Evolutionary conservation across 176 grass and related monocot species (phyloP).

Genomic region (Aegilops umbellulata): DNA sequence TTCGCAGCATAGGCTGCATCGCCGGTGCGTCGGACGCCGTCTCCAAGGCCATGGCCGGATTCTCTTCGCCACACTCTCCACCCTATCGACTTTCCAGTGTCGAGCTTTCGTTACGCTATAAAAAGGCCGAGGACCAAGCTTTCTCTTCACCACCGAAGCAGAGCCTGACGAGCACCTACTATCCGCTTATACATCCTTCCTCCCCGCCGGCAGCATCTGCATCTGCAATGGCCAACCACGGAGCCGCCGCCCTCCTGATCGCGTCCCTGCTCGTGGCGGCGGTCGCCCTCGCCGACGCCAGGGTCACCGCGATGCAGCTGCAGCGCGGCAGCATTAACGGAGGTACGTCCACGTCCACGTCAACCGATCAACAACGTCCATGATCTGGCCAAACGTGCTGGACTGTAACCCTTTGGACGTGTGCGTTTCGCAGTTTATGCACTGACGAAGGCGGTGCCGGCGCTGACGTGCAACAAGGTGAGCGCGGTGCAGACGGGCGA

Average conservation of each 20-base stretch:
- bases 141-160: background rate
- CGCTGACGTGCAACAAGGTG: constrained; percentile 40
- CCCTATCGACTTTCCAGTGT: background rate
- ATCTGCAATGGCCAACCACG: constrained; percentile 34
- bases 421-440: background rate
- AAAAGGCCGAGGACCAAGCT: background rate
- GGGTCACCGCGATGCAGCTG: background rate
- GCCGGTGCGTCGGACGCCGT: background rate
- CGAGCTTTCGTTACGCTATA: constrained; percentile 2
- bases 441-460: background rate
- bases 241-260: constrained; percentile 21
- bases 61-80: background rate
- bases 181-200: background rate
- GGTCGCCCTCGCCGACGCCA: constrained; percentile 6
- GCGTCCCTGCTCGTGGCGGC: constrained; percentile 28
- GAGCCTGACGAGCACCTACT: background rate
- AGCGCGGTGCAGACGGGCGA: background rate
- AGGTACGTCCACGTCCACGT: background rate
- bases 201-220: background rate
- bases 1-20: background rate
- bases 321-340: background rate
- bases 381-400: too few species aligned
- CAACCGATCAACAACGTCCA: too few species aligned
- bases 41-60: background rate
- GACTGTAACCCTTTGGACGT: too few species aligned